Base-by-base conservation (phyloP, 306 rosid genomes). In the Sphenostylis stenocarpa region DNA sequence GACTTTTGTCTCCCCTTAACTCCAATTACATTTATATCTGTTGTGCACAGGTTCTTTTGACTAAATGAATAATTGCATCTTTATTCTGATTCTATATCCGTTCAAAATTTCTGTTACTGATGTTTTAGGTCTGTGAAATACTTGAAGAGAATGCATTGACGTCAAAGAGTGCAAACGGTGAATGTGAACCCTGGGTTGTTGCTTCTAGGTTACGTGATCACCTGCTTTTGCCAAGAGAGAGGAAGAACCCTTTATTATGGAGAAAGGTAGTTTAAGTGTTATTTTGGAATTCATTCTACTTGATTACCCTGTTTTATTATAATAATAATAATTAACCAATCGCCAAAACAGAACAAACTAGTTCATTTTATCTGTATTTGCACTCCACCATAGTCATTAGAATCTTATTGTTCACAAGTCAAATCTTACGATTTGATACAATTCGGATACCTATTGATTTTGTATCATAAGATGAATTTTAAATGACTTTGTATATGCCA, bases 141-240 rank as follows among this genome's bases (percentile, higher is more conserved):
- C 98, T 94, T 7, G 98, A 90, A 88, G 97, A 94, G 74, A 91
- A 90, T 76, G 97, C 93, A 21, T 47, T 91, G 84, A 84, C 77
- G 64, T 88, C 98, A 63, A 90, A 85, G 81, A 83, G 85, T 53
- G 80, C 11, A 41, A 84, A 84, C 58, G 85, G 86, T 29, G 90
- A 86, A 85, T 67, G 77, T 77, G 98, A 89, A 84, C 82, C 97
- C 51, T 94, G 98, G 98, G 88, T 91, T 71, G 90, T 94, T 85
- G 88, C 93, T 38, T 89, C 98, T 70, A 79, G 89, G 80, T 84
- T 94, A 84, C 91, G 95, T 8, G 98, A 91, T 88, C 94, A 89
- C 84, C 88, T 94, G 85, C 97, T 94, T 86, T 84, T 86, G 75
- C 95, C 94, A 55, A 92, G 90, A 84, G 97, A 94, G 86, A 82